A percentile compares a stretch with the other conserved stretches of the same genome.
These are phyloP conservation scores for Xylaria sp. DNA, from an alignment of 2,329 filamentous ascomycete genomes.

Conservation along the genomic window DNA sequence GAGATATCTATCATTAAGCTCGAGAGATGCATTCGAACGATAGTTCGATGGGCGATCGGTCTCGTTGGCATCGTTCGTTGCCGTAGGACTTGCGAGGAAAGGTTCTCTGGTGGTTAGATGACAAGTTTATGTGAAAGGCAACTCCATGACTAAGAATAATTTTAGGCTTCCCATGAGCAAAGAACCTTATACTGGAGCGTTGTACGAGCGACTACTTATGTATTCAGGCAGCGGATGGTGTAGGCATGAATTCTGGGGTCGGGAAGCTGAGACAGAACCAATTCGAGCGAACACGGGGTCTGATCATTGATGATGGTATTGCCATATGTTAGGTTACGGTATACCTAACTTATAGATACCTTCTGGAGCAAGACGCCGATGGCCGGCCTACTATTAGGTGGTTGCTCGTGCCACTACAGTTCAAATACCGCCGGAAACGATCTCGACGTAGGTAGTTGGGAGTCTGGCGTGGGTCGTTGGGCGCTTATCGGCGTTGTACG, in stretches of 20 bases:
- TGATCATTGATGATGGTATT: neutral
- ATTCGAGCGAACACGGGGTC: conserved; percentile 9
- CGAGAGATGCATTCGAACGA: neutral
- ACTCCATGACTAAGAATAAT: neutral
- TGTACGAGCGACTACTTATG: neutral
- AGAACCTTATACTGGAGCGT: neutral
- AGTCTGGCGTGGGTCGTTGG: neutral
- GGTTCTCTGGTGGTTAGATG: neutral
- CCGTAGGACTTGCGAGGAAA: conserved; percentile 3
- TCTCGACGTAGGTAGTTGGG: neutral
- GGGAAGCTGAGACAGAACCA: conserved; percentile 4
- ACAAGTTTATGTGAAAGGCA: neutral
- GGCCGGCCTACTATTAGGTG: neutral
- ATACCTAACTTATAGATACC: neutral
- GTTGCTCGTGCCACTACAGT: neutral
- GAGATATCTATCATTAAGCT: conserved; percentile 1
- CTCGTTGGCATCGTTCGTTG: neutral
- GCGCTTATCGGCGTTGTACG: conserved; percentile 7
- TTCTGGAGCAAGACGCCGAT: neutral
- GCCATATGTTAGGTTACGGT: neutral
- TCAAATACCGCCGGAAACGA: conserved; percentile 3
- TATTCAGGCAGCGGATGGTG: neutral
- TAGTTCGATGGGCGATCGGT: neutral
- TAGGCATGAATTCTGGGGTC: neutral
- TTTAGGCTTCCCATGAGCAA: neutral